Conservation (phyloP, 371 early-diverging fungal genomes). For the Sanchytrium tribonematis region DNA sequence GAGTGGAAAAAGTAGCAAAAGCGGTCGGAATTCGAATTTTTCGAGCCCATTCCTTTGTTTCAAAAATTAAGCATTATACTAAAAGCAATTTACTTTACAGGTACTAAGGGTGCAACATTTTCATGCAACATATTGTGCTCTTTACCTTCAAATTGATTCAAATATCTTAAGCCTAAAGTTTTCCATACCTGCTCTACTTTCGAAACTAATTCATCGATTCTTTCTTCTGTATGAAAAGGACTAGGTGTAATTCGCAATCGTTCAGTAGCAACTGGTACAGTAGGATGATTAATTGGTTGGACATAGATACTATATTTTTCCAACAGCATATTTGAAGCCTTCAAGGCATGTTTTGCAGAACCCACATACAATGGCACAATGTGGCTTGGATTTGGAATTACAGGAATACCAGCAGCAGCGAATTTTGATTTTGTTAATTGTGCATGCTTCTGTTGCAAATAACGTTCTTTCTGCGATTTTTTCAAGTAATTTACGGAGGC, state of each 20-base stretch:
- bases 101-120: too few relatives aligned
- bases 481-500: conserved; percentile 70
- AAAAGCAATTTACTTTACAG: too few relatives aligned
- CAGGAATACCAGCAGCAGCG: conserved; percentile 59
- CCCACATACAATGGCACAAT: conserved; percentile 90
- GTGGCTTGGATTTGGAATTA: conserved; percentile 88
- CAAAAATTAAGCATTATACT: too few relatives aligned
- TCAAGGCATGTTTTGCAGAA: conserved; percentile 69
- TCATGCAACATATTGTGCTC: too few relatives aligned
- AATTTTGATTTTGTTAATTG: conserved; percentile 53
- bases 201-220: conserved; percentile 52
- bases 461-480: conserved; percentile 47
- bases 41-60: too few relatives aligned
- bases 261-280: conserved; percentile 79
- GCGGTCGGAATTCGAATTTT: too few relatives aligned
- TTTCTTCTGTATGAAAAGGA: conserved; percentile 55
- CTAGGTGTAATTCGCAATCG: conserved; percentile 89
- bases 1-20: too few relatives aligned
- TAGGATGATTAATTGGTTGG: conserved; percentile 89
- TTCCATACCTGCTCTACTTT: conserved; percentile 61
- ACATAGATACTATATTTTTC: conserved; percentile 71
- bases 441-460: conserved; percentile 63
- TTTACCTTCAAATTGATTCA: too few relatives aligned
- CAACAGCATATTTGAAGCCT: conserved; percentile 66
- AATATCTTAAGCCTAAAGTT: conserved; percentile 34